Base-by-base conservation (phyloP, 192 early-diverging fungal genomes). In the Helicostylum pulchrum region DNA sequence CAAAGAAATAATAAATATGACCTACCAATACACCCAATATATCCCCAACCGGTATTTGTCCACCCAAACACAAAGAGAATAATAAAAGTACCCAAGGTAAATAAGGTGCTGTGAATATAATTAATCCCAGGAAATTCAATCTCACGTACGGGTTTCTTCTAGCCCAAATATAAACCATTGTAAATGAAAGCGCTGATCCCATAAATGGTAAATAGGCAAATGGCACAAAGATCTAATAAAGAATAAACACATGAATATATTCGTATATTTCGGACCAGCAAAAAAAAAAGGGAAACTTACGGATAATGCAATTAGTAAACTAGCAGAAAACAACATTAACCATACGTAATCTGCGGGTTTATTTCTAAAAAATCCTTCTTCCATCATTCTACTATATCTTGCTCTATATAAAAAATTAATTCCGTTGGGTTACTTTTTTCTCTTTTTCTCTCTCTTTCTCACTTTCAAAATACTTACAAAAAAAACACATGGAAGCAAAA, bases 151-250 rank as follows among this genome's bases (percentile, higher is more conserved):
- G 91, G 73, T 99, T 97, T 26, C 92, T 86, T 21, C 96, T 79
- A n/a, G 94, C 91, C 97, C 97, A 99, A 26, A 99, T 81, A 64
- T 99, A 99, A 0, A 95, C 92, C 53, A 99, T 69, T 31, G 90
- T 83, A 60, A 92, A 90, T 0, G 90, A 87, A 11, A 99, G 73
- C 30, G 95, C 81, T 14, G 88, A 81, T 5, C 88, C 91, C 49
- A 97, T 71, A 68, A 97, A 98, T 4, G 86, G 85, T 64, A 94
- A 83, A 20, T 83, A 71, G n/a, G 75, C 76, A 61, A 78, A 71
- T 42, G 76, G 73, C 10, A 76, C n/a, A 9, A 76, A 49, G 9
- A 64, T 31, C 71, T 77, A 56, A 20, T n/a, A 52, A 17, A 32
- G 32, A 50, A 10, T n/a, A n/a, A 17, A 39, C 36, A 23, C 15